Percentiles rank a stretch among this genome's conserved stretches.
Conservation (phyloP, 1,139 yeast species). For the Kurtzmaniella quercitrusa region DNA sequence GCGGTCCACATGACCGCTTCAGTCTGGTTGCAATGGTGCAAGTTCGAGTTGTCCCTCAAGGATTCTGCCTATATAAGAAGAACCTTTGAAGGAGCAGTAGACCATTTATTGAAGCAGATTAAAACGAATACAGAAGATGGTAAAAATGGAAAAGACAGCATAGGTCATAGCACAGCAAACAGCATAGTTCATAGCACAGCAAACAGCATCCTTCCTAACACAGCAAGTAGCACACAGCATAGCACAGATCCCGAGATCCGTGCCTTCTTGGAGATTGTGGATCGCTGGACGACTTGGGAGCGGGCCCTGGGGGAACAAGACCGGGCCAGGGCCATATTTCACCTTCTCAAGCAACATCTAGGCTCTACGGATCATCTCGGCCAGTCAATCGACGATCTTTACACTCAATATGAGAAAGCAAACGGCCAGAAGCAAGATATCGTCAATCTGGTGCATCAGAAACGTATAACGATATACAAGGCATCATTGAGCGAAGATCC, state of each 20-base stretch:
- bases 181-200: too few relatives aligned
- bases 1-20: constrained; percentile 45
- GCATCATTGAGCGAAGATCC: constrained; percentile 44
- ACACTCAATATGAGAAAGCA: constrained; percentile 60
- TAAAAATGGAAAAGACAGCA: constrained; percentile 15
- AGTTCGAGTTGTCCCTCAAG: constrained; percentile 23
- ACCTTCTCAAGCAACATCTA: constrained; percentile 26
- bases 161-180: constrained; percentile 7
- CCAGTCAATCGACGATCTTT: constrained; percentile 37
- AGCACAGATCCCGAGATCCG: too few relatives aligned
- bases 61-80: constrained; percentile 45
- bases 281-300: constrained; percentile 74
- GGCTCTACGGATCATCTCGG: constrained; percentile 24
- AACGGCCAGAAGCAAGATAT: constrained; percentile 55
- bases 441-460: constrained; percentile 46
- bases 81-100: constrained; percentile 66
- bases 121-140: constrained; percentile 9
- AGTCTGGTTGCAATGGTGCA: constrained; percentile 58
- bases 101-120: constrained; percentile 31
- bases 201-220: too few relatives aligned
- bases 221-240: too few relatives aligned
- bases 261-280: constrained; percentile 24
- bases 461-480: constrained; percentile 56
- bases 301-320: constrained; percentile 56
- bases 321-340: constrained; percentile 61